Percentiles rank a stretch among this genome's conserved stretches.
Evolutionary conservation across 2,329 filamentous ascomycete genomes (phyloP).

Genomic region (Fusarium compactum): DNA sequence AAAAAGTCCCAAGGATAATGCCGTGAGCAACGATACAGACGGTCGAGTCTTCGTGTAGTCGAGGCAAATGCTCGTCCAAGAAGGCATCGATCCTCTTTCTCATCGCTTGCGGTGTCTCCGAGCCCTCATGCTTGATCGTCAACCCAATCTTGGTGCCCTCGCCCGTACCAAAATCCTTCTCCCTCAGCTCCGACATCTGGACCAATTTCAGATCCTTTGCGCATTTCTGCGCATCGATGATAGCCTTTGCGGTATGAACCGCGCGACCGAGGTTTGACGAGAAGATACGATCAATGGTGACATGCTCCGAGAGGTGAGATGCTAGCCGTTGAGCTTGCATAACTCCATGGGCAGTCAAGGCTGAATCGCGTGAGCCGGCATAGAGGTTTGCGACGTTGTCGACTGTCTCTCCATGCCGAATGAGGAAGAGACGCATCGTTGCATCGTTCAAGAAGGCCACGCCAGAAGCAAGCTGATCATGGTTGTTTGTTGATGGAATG

Average conservation of each 20-base stretch:
- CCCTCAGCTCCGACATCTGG: constrained; percentile 65
- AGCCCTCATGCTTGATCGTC: constrained; percentile 57
- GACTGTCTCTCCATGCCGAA: constrained; percentile 90
- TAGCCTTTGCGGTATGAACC: constrained; percentile 74
- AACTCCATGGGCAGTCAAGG: constrained; percentile 83
- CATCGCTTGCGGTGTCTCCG: constrained; percentile 79
- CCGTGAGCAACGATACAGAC: constrained; percentile 79
- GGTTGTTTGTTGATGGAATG: constrained; percentile 23
- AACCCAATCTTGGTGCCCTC: constrained; percentile 72
- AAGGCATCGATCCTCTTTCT: constrained; percentile 72
- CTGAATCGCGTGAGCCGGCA: constrained; percentile 83
- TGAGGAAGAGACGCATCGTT: constrained; percentile 71
- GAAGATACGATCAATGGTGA: constrained; percentile 73
- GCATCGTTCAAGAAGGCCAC: constrained; percentile 36
- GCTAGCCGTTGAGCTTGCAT: constrained; percentile 82
- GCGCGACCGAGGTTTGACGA: constrained; percentile 84
- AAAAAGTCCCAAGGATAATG: constrained; percentile 78
- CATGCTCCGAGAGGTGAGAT: constrained; percentile 63
- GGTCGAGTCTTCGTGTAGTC: constrained; percentile 48
- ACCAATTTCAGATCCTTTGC: constrained; percentile 34
- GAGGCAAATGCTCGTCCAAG: constrained; percentile 72
- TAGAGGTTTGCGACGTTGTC: constrained; percentile 86
- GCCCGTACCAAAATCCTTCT: constrained; percentile 79
- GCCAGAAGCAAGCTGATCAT: constrained; percentile 40
- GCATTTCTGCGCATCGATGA: constrained; percentile 67